Percentiles rank a stretch among this genome's conserved stretches.
phyloP scores from a whole-genome alignment of 2,329 filamentous ascomycete genomes.

The Paraphoma chrysanthemicola region DNA sequence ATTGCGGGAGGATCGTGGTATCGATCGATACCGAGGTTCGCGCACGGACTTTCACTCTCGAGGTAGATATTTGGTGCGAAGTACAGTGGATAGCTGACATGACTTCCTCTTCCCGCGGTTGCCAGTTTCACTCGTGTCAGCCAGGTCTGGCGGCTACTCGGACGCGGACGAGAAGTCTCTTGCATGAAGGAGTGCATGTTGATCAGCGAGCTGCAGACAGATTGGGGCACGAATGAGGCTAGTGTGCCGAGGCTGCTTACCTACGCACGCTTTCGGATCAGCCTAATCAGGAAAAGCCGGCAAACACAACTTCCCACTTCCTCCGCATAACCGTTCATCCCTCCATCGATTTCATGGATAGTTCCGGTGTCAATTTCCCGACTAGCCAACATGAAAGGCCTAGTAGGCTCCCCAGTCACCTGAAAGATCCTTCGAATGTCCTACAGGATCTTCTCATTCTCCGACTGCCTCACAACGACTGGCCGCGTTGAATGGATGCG shows the following conservation, averaged over 20 bases:
- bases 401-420: no score
- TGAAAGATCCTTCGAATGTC: no score
- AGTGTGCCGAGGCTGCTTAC: neutral
- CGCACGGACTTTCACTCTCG: neutral
- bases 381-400: no score
- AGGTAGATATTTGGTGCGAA: neutral
- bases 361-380: no score
- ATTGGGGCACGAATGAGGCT: neutral
- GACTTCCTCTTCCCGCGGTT: neutral
- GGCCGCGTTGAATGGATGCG: no score
- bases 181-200: neutral
- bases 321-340: no score
- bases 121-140: no score
- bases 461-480: no score
- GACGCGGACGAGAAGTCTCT: slow-evolving; percentile 2
- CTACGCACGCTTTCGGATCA: neutral
- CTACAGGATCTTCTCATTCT: no score
- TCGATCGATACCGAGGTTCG: neutral
- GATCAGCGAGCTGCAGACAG: neutral
- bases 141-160: neutral
- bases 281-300: neutral
- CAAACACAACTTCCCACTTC: neutral
- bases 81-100: neutral
- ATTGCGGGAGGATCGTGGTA: slow-evolving; percentile 7
- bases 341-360: no score